These are phyloP conservation scores for Asclepias syriaca DNA, from an alignment of 257 asterid genomes.

Conservation along the genomic window DNA sequence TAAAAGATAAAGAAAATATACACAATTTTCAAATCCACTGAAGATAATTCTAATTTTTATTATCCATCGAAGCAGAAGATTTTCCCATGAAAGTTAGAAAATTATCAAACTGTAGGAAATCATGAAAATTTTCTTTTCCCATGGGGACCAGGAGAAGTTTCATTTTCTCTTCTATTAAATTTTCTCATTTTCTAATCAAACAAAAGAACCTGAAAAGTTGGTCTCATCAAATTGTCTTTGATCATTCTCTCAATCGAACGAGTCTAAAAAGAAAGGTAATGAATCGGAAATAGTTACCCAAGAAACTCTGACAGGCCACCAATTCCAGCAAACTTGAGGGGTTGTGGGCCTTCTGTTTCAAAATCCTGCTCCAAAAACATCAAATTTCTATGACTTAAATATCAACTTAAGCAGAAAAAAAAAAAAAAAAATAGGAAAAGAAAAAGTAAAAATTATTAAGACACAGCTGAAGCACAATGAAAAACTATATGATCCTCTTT, in stretches of 20 bases:
- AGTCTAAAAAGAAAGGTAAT: no score
- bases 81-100: neutral
- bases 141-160: neutral
- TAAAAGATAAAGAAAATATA: neutral
- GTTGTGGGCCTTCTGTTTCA: conserved; percentile 85
- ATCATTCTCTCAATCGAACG: no score
- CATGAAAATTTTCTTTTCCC: neutral
- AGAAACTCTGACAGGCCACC: conserved; percentile 95
- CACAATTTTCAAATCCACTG: neutral
- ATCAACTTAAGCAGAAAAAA: neutral
- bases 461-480: neutral
- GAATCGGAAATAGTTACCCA: conserved; percentile 46
- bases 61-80: neutral
- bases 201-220: neutral
- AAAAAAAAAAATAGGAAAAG: no score
- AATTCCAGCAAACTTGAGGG: conserved; percentile 93
- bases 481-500: neutral
- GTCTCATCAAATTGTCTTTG: no score
- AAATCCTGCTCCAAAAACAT: conserved; percentile 56
- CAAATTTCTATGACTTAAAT: neutral
- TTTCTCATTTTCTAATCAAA: neutral
- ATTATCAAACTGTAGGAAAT: neutral
- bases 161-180: neutral
- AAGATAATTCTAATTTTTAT: neutral
- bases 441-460: conserved; percentile 6